A percentile compares a stretch with the other conserved stretches of the same genome.
Conservation (phyloP, 108 stramenopile genomes). For the Discostella stelligeroides region DNA sequence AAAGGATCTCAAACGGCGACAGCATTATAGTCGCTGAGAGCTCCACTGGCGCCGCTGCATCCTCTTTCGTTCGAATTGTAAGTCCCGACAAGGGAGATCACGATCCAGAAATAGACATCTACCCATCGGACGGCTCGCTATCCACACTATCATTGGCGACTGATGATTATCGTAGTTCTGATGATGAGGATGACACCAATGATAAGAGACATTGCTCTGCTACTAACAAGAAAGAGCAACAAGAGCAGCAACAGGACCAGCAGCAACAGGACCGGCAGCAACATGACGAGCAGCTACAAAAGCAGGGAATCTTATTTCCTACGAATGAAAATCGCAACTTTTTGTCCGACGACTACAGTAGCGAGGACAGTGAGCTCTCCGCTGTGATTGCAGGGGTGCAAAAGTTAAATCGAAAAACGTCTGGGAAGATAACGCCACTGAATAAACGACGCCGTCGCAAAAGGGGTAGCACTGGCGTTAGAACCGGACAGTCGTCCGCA, state of each 20-base stretch:
- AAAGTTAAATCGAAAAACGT: conserved; percentile 38
- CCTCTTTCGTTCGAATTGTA: conserved; percentile 1
- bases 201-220: background rate
- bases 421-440: conserved; percentile 40
- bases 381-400: conserved; percentile 45
- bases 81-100: conserved; percentile 31
- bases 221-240: background rate
- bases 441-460: conserved; percentile 24
- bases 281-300: background rate
- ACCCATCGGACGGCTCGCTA: conserved; percentile 40
- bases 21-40: too few species aligned
- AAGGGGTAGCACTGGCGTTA: background rate
- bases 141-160: conserved; percentile 39
- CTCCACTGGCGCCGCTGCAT: background rate
- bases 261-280: background rate
- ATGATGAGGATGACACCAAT: conserved; percentile 18
- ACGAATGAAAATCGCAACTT: background rate
- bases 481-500: conserved; percentile 11
- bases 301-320: background rate
- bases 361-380: conserved; percentile 24
- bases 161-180: conserved; percentile 27
- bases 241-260: background rate
- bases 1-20: too few species aligned
- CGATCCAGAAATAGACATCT: conserved; percentile 41
- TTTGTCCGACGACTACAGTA: conserved; percentile 8